Evolutionary conservation across 2,329 filamentous ascomycete genomes (phyloP), one percentile per base, ranked within the genome.

Genomic region (Chalaropsis ovoidea): DNA sequence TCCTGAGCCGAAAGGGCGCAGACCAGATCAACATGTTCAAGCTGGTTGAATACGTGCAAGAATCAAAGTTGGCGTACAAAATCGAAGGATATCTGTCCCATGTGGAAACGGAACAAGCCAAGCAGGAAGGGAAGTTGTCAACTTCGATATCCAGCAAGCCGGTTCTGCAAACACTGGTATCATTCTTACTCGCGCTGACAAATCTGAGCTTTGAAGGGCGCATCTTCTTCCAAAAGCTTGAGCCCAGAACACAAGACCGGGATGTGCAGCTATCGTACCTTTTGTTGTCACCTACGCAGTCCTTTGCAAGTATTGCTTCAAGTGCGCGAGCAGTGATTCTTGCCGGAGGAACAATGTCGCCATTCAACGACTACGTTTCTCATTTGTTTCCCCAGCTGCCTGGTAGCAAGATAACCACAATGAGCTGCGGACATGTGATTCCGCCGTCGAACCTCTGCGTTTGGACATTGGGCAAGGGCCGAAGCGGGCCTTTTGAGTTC

Each of bases 1-100:
- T 99, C 0, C 85, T 96, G 69, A 82, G 86, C 27, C 86, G 86
- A 45, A 96, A 95, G 73, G 90, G 90, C 0, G 88, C 94, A 27
- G 94, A 99, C 72, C 93, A 97, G 72, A 92, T 99, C 76, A 96
- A 97, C 71, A 82, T 96, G 39, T 93, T 89, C 75, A 93, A 94
- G 72, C 80, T 99, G 15, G 86, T 92, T 41, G 82, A 85, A 54
- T 97, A 97, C 73, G 83, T 99, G 3, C 88, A 93, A 71, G 87
- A 94, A 69, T 96, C 92, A 68, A 96, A 95, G 71, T 78, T 99
- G 13, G 92, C 93, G 0, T 88, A 92, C 69, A 99, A 99, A 74
- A 89, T 97, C 11, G 93, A 99, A 75, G 88, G 90, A 61, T 99
- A 97, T 72, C 83, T 86, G 2, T 80, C 83, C 2, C 82, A 88